Percentiles rank a stretch among this genome's conserved stretches.
phyloP scores from a whole-genome alignment of 306 rosid genomes.

The Pyrus communis region DNA sequence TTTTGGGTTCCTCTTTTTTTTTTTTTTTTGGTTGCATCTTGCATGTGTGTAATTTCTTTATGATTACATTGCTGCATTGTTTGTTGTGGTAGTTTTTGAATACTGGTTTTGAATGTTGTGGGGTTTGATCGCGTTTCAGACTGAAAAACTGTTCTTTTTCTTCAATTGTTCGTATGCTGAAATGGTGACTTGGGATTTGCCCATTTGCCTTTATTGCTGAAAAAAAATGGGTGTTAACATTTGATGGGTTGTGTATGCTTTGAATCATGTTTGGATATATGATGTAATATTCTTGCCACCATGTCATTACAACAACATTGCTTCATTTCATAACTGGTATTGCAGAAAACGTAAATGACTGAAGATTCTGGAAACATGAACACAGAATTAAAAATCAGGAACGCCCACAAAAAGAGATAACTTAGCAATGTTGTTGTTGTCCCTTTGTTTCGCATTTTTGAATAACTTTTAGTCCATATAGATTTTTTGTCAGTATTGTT shows the following conservation, averaged over 20 bases:
- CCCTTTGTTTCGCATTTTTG: neutral
- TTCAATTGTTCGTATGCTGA: neutral
- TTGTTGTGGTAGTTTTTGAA: neutral
- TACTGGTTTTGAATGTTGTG: neutral
- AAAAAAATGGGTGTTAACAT: no score
- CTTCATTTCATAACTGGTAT: neutral
- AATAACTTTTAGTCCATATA: neutral
- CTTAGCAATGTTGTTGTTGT: neutral
- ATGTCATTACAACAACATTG: no score
- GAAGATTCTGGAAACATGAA: neutral
- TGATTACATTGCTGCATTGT: slow-evolving; percentile 29
- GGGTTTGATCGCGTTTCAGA: neutral
- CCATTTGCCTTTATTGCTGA: neutral
- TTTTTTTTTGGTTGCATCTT: slow-evolving; percentile 5
- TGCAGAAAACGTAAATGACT: neutral
- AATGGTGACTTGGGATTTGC: neutral
- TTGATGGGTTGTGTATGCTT: neutral
- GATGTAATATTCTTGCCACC: no score
- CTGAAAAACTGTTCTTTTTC: neutral
- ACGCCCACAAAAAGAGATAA: neutral
- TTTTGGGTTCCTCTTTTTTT: neutral
- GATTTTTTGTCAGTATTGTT: neutral
- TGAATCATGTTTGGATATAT: neutral
- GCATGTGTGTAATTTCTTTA: neutral
- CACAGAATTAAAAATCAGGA: neutral